phyloP scores from a whole-genome alignment of 2,329 filamentous ascomycete species.

The Pseudogymnoascus sp. region DNA sequence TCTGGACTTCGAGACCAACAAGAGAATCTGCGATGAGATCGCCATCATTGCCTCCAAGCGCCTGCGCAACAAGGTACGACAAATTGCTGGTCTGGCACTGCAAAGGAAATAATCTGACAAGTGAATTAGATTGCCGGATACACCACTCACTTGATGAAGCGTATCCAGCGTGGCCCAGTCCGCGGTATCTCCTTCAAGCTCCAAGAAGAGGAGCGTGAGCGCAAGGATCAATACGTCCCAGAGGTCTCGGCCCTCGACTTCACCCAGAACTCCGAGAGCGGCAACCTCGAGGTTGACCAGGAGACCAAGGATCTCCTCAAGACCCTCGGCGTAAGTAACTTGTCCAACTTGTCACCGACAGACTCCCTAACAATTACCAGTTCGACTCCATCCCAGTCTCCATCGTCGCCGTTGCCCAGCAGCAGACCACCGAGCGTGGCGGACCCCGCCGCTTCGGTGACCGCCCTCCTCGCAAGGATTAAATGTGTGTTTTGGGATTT shows the following conservation, averaged over 20 bases:
- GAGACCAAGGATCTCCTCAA: constrained; percentile 99
- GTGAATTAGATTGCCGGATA: constrained; percentile 78
- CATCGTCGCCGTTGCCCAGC: constrained; percentile 82
- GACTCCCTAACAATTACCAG: constrained; percentile 39
- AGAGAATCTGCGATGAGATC: constrained; percentile 99
- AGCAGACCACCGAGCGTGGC: constrained; percentile 74
- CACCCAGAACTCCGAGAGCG: constrained; percentile 85
- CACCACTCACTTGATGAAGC: constrained; percentile 99
- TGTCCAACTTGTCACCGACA: constrained; percentile 25
- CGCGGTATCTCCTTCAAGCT: constrained; percentile 99
- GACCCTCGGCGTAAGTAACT: constrained; percentile 84
- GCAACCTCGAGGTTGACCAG: constrained; percentile 87
- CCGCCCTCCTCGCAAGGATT: constrained; percentile 40
- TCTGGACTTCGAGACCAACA: constrained; percentile 99
- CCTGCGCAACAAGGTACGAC: constrained; percentile 89
- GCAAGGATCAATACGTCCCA: constrained; percentile 99
- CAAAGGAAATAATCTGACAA: neutral
- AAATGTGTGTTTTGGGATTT: constrained; percentile 26
- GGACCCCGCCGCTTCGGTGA: constrained; percentile 65
- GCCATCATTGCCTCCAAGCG: constrained; percentile 99
- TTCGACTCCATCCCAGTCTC: constrained; percentile 98
- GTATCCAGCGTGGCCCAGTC: constrained; percentile 97
- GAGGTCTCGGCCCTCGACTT: constrained; percentile 99
- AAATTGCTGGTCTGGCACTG: neutral
- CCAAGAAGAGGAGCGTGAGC: constrained; percentile 99